These are phyloP conservation scores for Umbilicus rupestris DNA, from an alignment of 164 flowering plant genomes.

Conservation along the genomic window DNA sequence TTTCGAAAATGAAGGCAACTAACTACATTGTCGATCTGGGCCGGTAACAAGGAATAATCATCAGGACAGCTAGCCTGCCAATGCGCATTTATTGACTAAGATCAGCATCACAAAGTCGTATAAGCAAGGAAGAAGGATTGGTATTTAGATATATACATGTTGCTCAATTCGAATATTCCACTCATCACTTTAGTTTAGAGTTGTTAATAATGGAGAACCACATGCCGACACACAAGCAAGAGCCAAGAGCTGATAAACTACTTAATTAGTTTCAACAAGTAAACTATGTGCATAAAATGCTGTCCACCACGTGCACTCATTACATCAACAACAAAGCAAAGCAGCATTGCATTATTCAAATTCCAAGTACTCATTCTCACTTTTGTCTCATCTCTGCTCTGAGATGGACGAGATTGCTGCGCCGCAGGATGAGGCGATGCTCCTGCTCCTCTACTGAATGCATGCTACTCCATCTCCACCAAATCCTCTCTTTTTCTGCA, in stretches of 20 bases:
- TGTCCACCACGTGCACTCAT: neutral
- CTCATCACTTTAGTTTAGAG: too few relatives aligned
- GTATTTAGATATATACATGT: too few relatives aligned
- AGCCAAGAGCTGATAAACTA: neutral
- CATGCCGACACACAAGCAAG: too few relatives aligned
- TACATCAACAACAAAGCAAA: neutral
- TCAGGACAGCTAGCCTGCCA: too few relatives aligned
- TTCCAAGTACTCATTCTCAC: neutral
- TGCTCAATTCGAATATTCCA: too few relatives aligned
- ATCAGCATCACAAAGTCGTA: too few relatives aligned
- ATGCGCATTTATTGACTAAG: too few relatives aligned
- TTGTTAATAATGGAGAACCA: too few relatives aligned
- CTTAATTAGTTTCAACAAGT: neutral
- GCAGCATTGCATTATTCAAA: neutral
- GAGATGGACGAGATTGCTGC: neutral
- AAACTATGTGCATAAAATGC: neutral
- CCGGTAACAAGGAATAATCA: too few relatives aligned
- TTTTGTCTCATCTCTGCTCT: neutral
- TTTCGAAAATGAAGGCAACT: too few relatives aligned
- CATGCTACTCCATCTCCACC: constrained; percentile 3
- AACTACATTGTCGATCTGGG: too few relatives aligned
- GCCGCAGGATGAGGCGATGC: constrained; percentile 3
- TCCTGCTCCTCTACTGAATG: neutral
- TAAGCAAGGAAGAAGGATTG: too few relatives aligned
- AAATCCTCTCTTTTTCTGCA: neutral